Percentiles rank a stretch among this genome's conserved stretches.
phyloP scores from a whole-genome alignment of 805 yeast genomes.

The Candida suzukii region DNA sequence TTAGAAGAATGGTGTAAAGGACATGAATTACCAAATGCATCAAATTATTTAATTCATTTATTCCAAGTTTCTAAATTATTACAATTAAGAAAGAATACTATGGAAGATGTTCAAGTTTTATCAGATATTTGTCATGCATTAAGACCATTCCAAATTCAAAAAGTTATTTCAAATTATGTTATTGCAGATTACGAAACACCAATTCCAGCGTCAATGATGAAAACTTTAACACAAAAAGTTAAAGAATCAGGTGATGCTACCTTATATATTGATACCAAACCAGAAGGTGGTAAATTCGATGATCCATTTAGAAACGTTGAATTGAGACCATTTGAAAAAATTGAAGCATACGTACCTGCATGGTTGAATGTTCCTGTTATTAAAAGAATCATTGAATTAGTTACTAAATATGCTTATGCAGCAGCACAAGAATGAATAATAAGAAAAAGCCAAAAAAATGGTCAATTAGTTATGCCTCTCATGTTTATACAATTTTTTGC shows the following conservation, averaged over 20 bases:
- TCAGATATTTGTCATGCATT: slow-evolving; percentile 92
- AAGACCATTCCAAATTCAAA: slow-evolving; percentile 94
- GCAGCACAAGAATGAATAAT: slow-evolving; percentile 51
- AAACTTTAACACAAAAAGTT: slow-evolving; percentile 74
- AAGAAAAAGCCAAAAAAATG: too few relatives aligned
- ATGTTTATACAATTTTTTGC: too few relatives aligned
- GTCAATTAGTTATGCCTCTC: neutral
- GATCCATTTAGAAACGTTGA: slow-evolving; percentile 77
- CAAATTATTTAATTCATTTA: slow-evolving; percentile 75
- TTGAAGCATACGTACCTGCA: slow-evolving; percentile 91
- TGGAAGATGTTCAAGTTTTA: slow-evolving; percentile 84
- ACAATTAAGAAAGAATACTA: slow-evolving; percentile 84
- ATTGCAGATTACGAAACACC: slow-evolving; percentile 95
- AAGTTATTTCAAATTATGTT: slow-evolving; percentile 78
- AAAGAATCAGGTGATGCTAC: slow-evolving; percentile 50
- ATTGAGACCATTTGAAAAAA: slow-evolving; percentile 70
- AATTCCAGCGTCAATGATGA: slow-evolving; percentile 71
- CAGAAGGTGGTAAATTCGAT: slow-evolving; percentile 71
- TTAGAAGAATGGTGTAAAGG: slow-evolving; percentile 98
- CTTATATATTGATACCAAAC: slow-evolving; percentile 61
- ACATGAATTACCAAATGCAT: slow-evolving; percentile 84
- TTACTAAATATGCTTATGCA: slow-evolving; percentile 77
- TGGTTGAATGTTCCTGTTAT: slow-evolving; percentile 87
- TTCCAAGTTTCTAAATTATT: slow-evolving; percentile 89
- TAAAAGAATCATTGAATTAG: slow-evolving; percentile 82